phyloP scores from a whole-genome alignment of 2,329 filamentous ascomycete genomes.

The Aspergillus thermomutatus region DNA sequence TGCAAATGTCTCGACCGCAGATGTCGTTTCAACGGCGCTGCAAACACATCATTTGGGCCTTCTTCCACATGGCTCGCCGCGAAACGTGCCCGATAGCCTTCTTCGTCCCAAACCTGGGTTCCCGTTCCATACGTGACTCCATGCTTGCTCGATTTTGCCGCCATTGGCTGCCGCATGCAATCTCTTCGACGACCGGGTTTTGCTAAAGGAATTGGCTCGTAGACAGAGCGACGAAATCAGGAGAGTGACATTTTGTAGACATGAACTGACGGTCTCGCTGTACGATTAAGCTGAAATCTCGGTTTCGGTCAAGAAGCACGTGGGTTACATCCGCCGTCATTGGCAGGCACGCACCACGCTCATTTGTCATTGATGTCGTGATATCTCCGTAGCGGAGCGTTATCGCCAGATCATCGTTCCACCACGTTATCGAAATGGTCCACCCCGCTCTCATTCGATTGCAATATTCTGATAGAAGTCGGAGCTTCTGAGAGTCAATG shows the following conservation, averaged over 20 bases:
- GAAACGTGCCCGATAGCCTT: background rate
- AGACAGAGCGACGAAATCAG: background rate
- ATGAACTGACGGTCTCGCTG: background rate
- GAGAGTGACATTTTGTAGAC: background rate
- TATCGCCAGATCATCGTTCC: background rate
- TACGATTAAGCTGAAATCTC: background rate
- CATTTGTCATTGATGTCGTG: background rate
- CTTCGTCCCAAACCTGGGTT: background rate
- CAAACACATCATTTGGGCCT: constrained; percentile 1
- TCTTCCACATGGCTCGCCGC: background rate
- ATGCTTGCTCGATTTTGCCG: background rate
- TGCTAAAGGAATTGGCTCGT: background rate
- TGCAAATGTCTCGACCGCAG: constrained; percentile 60
- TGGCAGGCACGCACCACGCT: background rate
- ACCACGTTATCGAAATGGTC: background rate
- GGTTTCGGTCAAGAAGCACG: background rate
- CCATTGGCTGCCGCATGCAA: background rate
- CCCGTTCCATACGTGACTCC: background rate
- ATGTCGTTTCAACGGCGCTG: constrained; percentile 40
- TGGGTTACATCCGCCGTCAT: background rate
- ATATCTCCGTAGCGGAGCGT: background rate
- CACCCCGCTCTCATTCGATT: background rate
- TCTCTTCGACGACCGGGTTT: background rate
- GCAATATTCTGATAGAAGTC: background rate
- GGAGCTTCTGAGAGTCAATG: background rate